phyloP scores from a whole-genome alignment of 768 basidiomycete species.

The Pleurotus giganteus region DNA sequence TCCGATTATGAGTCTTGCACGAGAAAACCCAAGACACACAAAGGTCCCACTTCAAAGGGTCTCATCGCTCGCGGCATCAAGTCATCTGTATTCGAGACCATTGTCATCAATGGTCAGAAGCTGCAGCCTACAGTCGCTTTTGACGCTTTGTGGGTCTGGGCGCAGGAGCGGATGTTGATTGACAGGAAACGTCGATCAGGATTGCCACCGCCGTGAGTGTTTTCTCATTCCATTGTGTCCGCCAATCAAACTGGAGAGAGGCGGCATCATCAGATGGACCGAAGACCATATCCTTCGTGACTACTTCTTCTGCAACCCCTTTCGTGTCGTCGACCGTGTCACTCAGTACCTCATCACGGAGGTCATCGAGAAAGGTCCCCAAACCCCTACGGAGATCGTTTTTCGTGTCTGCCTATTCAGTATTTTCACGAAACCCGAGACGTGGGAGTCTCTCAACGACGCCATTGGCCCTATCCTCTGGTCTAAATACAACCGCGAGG shows the following conservation, averaged over 20 bases:
- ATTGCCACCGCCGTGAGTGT: slow-evolving; percentile 46
- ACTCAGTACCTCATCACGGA: slow-evolving; percentile 67
- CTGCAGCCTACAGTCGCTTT: slow-evolving; percentile 51
- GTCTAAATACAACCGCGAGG: slow-evolving; percentile 48
- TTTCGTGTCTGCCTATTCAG: slow-evolving; percentile 76
- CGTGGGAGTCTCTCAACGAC: slow-evolving; percentile 60
- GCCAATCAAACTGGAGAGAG: slow-evolving; percentile 4
- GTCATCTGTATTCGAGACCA: slow-evolving; percentile 11
- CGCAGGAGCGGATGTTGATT: slow-evolving; percentile 56
- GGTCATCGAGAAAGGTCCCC: slow-evolving; percentile 68
- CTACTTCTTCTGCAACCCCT: slow-evolving; percentile 72
- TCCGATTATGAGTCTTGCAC: not conserved
- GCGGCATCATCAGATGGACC: slow-evolving; percentile 56
- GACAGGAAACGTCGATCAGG: slow-evolving; percentile 53
- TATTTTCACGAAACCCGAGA: slow-evolving; percentile 66
- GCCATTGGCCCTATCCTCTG: slow-evolving; percentile 61
- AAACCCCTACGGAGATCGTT: slow-evolving; percentile 56
- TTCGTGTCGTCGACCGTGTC: slow-evolving; percentile 67
- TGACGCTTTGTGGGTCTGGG: slow-evolving; percentile 59
- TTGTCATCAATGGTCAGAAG: slow-evolving; percentile 35
- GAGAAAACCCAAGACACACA: not conserved
- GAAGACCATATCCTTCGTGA: slow-evolving; percentile 52
- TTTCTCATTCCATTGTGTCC: not conserved
- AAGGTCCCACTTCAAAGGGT: not conserved
- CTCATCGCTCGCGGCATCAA: not conserved